Percentiles rank a stretch among this genome's conserved stretches.
These are phyloP conservation scores for Ananas comosus DNA, from an alignment of 176 grass and related monocot genomes.

Conservation along the genomic window DNA sequence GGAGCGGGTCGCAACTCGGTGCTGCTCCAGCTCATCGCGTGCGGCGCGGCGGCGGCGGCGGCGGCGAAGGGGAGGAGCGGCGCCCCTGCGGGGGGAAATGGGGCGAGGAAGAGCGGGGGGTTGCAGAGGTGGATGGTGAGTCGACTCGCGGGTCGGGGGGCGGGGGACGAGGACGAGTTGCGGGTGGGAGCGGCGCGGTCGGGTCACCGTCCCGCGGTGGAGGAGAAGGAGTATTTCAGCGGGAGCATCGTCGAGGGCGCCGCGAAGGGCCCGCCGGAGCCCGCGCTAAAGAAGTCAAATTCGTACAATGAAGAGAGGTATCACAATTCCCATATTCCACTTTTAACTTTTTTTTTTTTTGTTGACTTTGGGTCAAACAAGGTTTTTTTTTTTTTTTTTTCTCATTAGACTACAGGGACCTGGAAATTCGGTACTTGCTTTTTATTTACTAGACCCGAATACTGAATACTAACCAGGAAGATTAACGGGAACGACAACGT, in stretches of 20 bases:
- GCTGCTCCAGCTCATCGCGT: slow-evolving; percentile 84
- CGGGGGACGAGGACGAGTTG: slow-evolving; percentile 18
- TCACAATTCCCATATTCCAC: not conserved
- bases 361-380: not conserved
- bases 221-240: slow-evolving; percentile 93
- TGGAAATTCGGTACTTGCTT: no score
- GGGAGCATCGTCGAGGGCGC: slow-evolving; percentile 87
- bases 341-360: not conserved
- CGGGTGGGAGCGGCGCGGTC: slow-evolving; percentile 4
- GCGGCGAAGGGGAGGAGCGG: not conserved
- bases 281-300: slow-evolving; percentile 71
- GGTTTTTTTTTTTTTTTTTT: not conserved
- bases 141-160: slow-evolving; percentile 37
- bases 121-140: slow-evolving; percentile 39
- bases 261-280: slow-evolving; percentile 25
- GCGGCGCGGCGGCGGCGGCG: slow-evolving; percentile 47
- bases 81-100: not conserved
- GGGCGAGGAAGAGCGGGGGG: slow-evolving; percentile 61
- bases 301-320: slow-evolving; percentile 95
- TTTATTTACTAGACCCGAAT: no score
- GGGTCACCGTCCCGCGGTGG: slow-evolving; percentile 27
- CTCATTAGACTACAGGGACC: not conserved
- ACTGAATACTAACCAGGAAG: no score
- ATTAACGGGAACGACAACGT: no score
- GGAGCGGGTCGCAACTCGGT: slow-evolving; percentile 49